Evolutionary conservation across 345 rosid genomes (phyloP), one percentile per base, ranked within the genome.

Genomic region (Aethionema arabicum): DNA sequence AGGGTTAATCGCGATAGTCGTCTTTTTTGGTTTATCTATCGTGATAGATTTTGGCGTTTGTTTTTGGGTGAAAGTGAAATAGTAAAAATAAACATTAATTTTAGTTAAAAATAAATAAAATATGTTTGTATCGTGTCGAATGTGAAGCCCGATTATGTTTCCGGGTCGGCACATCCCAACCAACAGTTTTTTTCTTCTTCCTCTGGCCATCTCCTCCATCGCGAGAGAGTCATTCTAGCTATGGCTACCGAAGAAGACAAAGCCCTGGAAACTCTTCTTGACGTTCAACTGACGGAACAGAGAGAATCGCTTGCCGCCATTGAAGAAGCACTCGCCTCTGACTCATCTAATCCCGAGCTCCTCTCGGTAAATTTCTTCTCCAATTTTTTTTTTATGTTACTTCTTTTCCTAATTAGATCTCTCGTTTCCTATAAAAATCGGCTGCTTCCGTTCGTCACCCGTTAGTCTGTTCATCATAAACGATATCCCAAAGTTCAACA

Each of bases 181-280:
- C 38, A 50, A 50, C 11, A 7, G 12, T 7, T 42, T 42, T 21
- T 21, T 8, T 46, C 51, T 11, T 49, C 60, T 13, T 49, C 13
- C 5, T 11, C 57, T 56, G 21, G 32, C 32, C 33, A 7, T 14
- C 58, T 14, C 36, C 56, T 56, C 57, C 56, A 59, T 40, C 44
- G 43, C 48, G 49, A 30, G 14, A 9, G 48, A 42, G 29, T 30
- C 21, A 46, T 45, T 62, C 38, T 58, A 29, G 69, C 68, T 45
- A 88, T 86, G 96, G 87, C 76, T 63, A 67, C 66, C 71, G 87
- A 77, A 58, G 90, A 83, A 72, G 87, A 91, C 72, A 85, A 76
- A 66, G 79, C 67, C 48, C 71, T 91, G 4, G 98, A 91, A 87
- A 47, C 77, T 35, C 88, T 86, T 75, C 86, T 91, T 5, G 95